A percentile compares a stretch with the other conserved stretches of the same genome.
Evolutionary conservation across 352 stramenopile genomes (phyloP).

Genomic region (Globisporangium ultimum): DNA sequence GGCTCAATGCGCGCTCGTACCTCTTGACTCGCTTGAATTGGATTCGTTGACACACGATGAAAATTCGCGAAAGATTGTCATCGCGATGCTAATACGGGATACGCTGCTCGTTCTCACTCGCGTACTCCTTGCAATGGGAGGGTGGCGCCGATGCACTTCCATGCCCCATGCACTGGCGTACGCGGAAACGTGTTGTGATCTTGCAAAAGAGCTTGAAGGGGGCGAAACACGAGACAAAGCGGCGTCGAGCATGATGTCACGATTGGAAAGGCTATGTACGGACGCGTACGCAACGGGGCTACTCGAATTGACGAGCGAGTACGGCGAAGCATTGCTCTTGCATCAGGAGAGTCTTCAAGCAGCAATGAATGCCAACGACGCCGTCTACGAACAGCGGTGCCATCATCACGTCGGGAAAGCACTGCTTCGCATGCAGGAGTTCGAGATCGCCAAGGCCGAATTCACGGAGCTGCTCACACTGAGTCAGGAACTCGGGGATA

Average conservation of each 20-base stretch:
- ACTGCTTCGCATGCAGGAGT: slow-evolving; percentile 32
- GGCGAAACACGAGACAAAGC: not conserved
- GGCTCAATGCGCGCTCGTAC: slow-evolving; percentile 7
- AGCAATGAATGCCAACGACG: slow-evolving; percentile 29
- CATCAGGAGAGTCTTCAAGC: slow-evolving; percentile 45
- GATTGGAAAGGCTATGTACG: slow-evolving; percentile 43
- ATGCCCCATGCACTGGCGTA: slow-evolving; percentile 36
- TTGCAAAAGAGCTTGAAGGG: slow-evolving; percentile 29
- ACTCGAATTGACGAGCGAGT: slow-evolving; percentile 29
- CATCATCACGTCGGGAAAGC: slow-evolving; percentile 37
- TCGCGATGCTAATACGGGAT: slow-evolving; percentile 28
- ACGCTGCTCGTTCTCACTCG: slow-evolving; percentile 38
- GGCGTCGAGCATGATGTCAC: slow-evolving; percentile 11
- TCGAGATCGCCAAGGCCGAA: slow-evolving; percentile 33
- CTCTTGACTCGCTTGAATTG: not conserved
- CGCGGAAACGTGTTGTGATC: slow-evolving; percentile 38
- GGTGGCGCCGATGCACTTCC: slow-evolving; percentile 39
- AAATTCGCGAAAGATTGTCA: slow-evolving; percentile 3
- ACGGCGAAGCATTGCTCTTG: slow-evolving; percentile 36
- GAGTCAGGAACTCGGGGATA: slow-evolving; percentile 32
- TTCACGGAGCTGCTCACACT: slow-evolving; percentile 36
- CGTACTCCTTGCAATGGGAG: slow-evolving; percentile 37
- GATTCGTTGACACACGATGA: not conserved
- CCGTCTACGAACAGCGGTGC: slow-evolving; percentile 37
- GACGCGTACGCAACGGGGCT: slow-evolving; percentile 35